Base-by-base conservation (phyloP, 2,329 filamentous ascomycete genomes). In the Teratosphaeria pseudoeucalypti region DNA sequence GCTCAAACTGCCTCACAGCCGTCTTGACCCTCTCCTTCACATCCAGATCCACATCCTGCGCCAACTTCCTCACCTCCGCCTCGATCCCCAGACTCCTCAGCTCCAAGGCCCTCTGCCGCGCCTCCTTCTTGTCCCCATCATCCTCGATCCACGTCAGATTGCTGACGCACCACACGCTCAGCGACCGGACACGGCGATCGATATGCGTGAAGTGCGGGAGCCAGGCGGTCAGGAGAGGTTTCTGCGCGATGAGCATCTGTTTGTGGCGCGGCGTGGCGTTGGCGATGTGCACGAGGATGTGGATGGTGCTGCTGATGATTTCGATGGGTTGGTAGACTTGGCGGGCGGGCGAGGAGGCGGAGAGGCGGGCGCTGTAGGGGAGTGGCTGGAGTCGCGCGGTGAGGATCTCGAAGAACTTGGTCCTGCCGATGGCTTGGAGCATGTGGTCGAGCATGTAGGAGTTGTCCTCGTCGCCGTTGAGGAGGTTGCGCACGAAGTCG, bases 141-240 rank as follows among this genome's bases (percentile, higher is more conserved):
- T 92, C 87, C 62, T 96, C 92, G 62, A 86, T 81, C 79, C 87
- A 95, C 0, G 89, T 88, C 52, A 99, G 81, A 71, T 96, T 96
- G 71, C 86, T 88, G 53, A 95, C 81, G 52, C 95, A 80, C 81
- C 92, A 92, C 64, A 90, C 90, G 66, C 94, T 84, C 54, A 87
- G 86, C 23, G 86, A 81, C 6, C 92, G 85, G 6, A 99, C 86
- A 52, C 88, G 84, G 54, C 83, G 82, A 69, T 88, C 84, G 52
- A 84, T 82, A 73, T 90, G 89, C 54, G 78, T 82, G 67, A 94
- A 88, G 59, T 95, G 85, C 16, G 83, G 83, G 9, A 87, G 81
- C 54, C 96, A 78, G 55, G 87, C 82, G 67, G 82, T 85, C 61
- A 97, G 79, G 4, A 97, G 78, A 12, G 87, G 82, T 2, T 84